phyloP scores from a whole-genome alignment of 345 rosid species.

The Euphorbia peplus region DNA sequence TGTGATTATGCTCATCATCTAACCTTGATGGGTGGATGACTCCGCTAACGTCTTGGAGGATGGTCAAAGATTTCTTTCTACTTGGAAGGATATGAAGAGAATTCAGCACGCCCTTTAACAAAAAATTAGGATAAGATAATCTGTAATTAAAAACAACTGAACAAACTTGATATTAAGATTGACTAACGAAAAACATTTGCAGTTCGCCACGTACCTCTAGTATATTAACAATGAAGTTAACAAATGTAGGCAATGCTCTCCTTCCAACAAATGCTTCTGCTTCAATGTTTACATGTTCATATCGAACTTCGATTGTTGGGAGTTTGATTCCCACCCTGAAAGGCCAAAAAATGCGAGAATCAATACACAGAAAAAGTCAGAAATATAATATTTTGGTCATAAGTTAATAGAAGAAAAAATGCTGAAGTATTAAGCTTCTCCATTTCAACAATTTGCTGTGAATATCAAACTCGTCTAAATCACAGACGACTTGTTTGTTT shows the following conservation, averaged over 20 bases:
- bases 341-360: background rate
- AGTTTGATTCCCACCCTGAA: slow-evolving; percentile 45
- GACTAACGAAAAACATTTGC: background rate
- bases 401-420: too few relatives aligned
- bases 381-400: too few relatives aligned
- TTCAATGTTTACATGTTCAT: slow-evolving; percentile 41
- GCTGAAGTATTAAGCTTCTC: too few relatives aligned
- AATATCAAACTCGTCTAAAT: too few relatives aligned
- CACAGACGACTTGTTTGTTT: too few relatives aligned
- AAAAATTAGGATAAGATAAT: background rate
- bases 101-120: slow-evolving; percentile 25
- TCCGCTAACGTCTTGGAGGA: slow-evolving; percentile 66
- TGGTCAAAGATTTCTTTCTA: slow-evolving; percentile 46
- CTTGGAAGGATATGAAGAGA: slow-evolving; percentile 38
- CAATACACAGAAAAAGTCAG: background rate
- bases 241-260: slow-evolving; percentile 56
- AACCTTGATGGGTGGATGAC: slow-evolving; percentile 68
- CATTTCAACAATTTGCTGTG: too few relatives aligned
- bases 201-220: slow-evolving; percentile 48
- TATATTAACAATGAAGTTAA: slow-evolving; percentile 40
- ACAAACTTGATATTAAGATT: background rate
- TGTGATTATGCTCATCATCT: background rate
- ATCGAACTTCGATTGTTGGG: slow-evolving; percentile 51
- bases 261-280: slow-evolving; percentile 62
- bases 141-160: background rate